Conservation (phyloP, 129 eudicot species). For the Mikania micrantha region DNA sequence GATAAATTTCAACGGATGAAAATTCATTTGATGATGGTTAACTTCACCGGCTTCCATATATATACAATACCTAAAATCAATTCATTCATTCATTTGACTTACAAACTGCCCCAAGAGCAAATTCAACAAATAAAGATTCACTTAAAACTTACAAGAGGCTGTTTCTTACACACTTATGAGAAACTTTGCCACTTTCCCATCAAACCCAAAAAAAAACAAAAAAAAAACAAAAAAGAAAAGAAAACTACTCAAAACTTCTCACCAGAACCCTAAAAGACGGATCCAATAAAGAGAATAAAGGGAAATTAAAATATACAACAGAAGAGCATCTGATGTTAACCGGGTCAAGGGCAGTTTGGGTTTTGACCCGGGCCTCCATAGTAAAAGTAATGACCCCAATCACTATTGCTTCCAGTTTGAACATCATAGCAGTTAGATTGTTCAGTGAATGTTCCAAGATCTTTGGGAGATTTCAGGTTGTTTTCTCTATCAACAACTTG, state of each 20-base stretch:
- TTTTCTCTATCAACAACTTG: conserved; percentile 75
- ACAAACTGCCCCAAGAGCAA: conserved; percentile 31
- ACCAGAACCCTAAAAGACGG: conserved; percentile 40
- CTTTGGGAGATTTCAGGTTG: conserved; percentile 75
- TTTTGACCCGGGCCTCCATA: conserved; percentile 93
- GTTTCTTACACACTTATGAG: conserved; percentile 55
- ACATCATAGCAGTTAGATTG: conserved; percentile 88
- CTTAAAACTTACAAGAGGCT: conserved; percentile 43
- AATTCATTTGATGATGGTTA: too few relatives aligned
- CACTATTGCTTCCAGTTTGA: conserved; percentile 71
- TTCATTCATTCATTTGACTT: conserved; percentile 32
- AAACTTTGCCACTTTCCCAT: conserved; percentile 55
- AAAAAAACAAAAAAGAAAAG: not conserved
- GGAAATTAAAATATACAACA: conserved; percentile 32
- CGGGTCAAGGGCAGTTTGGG: conserved; percentile 57
- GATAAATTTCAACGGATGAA: too few relatives aligned
- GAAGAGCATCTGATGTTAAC: conserved; percentile 2
- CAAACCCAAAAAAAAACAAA: conserved; percentile 21
- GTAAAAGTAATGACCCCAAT: conserved; percentile 87
- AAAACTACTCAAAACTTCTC: conserved; percentile 55
- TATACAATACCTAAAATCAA: conserved; percentile 21
- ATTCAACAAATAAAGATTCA: conserved; percentile 33
- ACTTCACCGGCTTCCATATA: too few relatives aligned
- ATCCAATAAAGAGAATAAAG: conserved; percentile 11
- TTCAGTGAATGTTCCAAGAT: conserved; percentile 77